Conservation (phyloP, 805 yeast genomes). For the Suhomyces prunicola region DNA sequence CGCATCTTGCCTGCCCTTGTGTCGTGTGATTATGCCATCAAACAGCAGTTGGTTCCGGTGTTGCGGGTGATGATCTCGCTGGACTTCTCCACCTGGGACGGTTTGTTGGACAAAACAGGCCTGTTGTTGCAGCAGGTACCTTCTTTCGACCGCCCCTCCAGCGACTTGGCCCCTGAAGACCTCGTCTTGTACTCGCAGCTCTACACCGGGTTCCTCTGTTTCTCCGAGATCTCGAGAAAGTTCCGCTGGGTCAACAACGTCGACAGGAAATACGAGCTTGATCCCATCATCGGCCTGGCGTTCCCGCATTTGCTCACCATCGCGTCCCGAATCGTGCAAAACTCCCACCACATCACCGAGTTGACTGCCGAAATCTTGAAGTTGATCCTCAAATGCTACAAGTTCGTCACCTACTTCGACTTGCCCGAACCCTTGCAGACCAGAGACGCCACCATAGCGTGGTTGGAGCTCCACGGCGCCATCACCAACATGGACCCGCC, state of each 20-base stretch:
- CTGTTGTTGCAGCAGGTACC: conserved; percentile 21
- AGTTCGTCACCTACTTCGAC: conserved; percentile 70
- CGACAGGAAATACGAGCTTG: conserved; percentile 24
- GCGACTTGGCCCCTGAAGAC: background rate
- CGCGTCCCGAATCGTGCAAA: conserved; percentile 51
- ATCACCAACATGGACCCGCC: conserved; percentile 64
- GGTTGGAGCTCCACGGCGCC: conserved; percentile 77
- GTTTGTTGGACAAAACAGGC: conserved; percentile 31
- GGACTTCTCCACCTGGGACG: conserved; percentile 39
- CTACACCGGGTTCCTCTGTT: conserved; percentile 67
- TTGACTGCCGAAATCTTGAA: conserved; percentile 68
- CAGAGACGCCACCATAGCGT: conserved; percentile 49
- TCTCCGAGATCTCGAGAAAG: conserved; percentile 65
- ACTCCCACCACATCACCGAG: conserved; percentile 24
- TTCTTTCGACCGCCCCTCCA: conserved; percentile 4
- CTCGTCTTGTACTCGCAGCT: conserved; percentile 22
- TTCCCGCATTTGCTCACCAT: conserved; percentile 67
- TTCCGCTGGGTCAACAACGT: conserved; percentile 70
- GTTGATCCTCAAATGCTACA: conserved; percentile 69
- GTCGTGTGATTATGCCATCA: conserved; percentile 26
- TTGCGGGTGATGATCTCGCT: conserved; percentile 23
- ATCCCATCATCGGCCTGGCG: conserved; percentile 48
- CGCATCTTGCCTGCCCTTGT: conserved; percentile 60
- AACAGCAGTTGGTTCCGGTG: conserved; percentile 24
- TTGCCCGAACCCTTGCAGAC: conserved; percentile 61